Conservation (phyloP, 768 basidiomycete species). For the Hygrophoropsis aurantiaca region DNA sequence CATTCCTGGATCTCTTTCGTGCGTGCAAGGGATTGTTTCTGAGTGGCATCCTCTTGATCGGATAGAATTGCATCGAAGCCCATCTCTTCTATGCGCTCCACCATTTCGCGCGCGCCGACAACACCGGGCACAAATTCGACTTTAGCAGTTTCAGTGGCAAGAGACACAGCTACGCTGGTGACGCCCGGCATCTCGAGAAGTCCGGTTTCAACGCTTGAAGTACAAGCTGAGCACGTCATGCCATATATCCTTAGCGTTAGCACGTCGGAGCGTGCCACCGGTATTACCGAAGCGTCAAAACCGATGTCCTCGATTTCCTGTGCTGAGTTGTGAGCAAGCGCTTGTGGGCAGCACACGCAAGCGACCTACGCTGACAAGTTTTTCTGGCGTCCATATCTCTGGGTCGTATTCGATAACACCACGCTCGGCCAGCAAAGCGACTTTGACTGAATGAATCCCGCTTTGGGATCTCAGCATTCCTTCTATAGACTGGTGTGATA, state of each 20-base stretch:
- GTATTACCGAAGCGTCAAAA: slow-evolving; percentile 83
- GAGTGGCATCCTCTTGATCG: slow-evolving; percentile 78
- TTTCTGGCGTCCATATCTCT: slow-evolving; percentile 73
- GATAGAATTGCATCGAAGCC: slow-evolving; percentile 89
- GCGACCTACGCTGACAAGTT: slow-evolving; percentile 67
- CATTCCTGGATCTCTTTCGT: slow-evolving; percentile 93
- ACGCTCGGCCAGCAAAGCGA: slow-evolving; percentile 96
- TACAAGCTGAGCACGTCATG: slow-evolving; percentile 89
- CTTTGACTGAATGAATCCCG: slow-evolving; percentile 91
- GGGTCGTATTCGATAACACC: slow-evolving; percentile 91
- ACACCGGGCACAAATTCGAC: slow-evolving; percentile 73
- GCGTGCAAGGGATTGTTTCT: slow-evolving; percentile 80
- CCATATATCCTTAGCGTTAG: slow-evolving; percentile 83
- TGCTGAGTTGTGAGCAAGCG: slow-evolving; percentile 6
- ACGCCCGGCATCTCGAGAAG: slow-evolving; percentile 75
- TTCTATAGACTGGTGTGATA: slow-evolving; percentile 67
- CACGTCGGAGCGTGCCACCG: slow-evolving; percentile 59
- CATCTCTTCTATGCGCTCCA: slow-evolving; percentile 83
- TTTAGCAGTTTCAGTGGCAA: slow-evolving; percentile 73
- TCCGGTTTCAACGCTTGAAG: slow-evolving; percentile 69
- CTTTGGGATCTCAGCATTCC: slow-evolving; percentile 75
- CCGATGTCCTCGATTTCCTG: slow-evolving; percentile 94
- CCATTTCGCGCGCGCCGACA: slow-evolving; percentile 82
- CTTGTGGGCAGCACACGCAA: neutral
- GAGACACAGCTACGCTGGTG: slow-evolving; percentile 65